These are phyloP conservation scores for Aspergillus mulundensis DNA, from an alignment of 495 filamentous ascomycete genomes.

Conservation along the genomic window DNA sequence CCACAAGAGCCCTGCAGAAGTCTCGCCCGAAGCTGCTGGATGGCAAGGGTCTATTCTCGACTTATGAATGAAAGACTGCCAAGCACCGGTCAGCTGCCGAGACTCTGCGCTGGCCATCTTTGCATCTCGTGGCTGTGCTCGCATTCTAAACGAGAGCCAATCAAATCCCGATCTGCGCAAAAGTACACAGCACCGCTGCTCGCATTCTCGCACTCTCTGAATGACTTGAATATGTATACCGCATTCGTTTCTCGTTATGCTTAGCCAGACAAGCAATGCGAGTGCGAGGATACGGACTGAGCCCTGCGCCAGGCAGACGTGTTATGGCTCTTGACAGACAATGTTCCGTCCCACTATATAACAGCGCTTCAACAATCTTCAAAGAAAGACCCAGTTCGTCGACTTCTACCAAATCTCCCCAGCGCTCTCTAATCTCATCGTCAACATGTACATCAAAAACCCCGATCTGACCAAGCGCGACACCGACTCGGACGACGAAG, in stretches of 20 bases:
- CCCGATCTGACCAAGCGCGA: not conserved
- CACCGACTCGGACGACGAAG: not conserved
- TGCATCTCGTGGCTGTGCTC: conserved; percentile 7
- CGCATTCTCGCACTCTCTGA: not conserved
- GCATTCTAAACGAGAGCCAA: conserved; percentile 7
- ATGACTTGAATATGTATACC: too few relatives aligned
- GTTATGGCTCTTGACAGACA: too few relatives aligned
- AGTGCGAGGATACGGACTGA: not conserved
- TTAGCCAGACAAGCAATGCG: not conserved
- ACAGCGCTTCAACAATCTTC: not conserved
- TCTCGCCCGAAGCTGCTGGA: too few relatives aligned
- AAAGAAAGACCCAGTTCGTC: not conserved
- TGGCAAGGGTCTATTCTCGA: too few relatives aligned
- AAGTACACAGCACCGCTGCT: not conserved
- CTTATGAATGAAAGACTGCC: too few relatives aligned
- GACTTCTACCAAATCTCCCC: not conserved
- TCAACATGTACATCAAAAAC: not conserved
- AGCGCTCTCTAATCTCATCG: not conserved
- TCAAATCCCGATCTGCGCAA: not conserved
- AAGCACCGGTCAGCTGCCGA: too few relatives aligned
- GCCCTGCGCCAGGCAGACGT: too few relatives aligned
- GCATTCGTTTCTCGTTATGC: too few relatives aligned
- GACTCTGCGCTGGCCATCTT: too few relatives aligned
- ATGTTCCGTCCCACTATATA: not conserved
- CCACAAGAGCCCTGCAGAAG: too few relatives aligned